Evolutionary conservation across 768 basidiomycete species (phyloP), one percentile per base, ranked within the genome.

Genomic region (Panus rudis): DNA sequence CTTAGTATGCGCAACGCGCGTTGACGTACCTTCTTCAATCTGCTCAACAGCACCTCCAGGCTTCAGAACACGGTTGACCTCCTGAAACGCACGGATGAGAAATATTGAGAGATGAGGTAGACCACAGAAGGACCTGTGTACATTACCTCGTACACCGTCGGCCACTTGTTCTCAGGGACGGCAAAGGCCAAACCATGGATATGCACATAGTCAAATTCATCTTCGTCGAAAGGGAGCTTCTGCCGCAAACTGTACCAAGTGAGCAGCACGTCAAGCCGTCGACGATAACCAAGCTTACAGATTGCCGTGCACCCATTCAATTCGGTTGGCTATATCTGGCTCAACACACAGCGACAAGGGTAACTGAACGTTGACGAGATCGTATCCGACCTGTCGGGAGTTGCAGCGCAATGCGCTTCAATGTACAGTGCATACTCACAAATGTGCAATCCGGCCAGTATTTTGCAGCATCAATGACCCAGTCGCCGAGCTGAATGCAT

Each of bases 91-190:
- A n/a, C n/a, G n/a, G n/a, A n/a, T n/a, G n/a, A 49, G 23, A 8
- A n/a, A 21, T 35, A 27, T 7, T 27, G 24, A 52, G 11, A 46
- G 44, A 14, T 41, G 16, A 30, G 11, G 26, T 19, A 39, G 10
- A 10, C 28, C n/a, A 30, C n/a, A 10, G 28, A 30, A 14, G 20
- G 14, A 34, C 21, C 20, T 7, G 11, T 25, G 17, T 12, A 31
- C 12, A 20, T 49, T 53, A 84, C 83, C 61, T 83, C 81, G 43
- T 82, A 81, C 6, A 87, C 56, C 16, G 69, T 63, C 10, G 72
- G 73, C 84, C 84, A 87, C 83, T 86, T 86, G 52, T 79, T 84
- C 57, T 88, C 86, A 5, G 83, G 84, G 23, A 87, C 75, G 13
- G 76, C 84, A 14, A 46, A 33, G 3, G 54, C 49, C 3, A 53